Conservation (phyloP, 2,329 filamentous ascomycete genomes). For the Pestalotiopsis fici region DNA sequence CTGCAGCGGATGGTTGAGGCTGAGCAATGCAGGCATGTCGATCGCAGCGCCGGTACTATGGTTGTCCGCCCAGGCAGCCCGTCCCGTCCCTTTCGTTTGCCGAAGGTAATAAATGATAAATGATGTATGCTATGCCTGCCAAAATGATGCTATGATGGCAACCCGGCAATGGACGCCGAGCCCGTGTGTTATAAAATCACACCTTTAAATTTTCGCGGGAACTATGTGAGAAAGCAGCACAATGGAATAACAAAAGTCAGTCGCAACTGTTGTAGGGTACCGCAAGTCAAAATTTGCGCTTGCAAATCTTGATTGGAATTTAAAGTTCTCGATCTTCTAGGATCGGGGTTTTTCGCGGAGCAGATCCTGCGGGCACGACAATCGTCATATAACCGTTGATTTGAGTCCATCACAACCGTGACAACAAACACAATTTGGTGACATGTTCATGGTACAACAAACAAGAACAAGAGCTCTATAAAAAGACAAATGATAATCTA, state of each 20-base stretch:
- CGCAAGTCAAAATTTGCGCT: neutral
- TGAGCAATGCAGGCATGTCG: slow-evolving; percentile 4
- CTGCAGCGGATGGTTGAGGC: slow-evolving; percentile 3
- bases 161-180: neutral
- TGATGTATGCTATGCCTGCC: neutral
- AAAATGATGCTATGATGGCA: neutral
- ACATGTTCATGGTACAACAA: neutral
- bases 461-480: neutral
- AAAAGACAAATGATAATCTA: neutral
- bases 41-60: slow-evolving; percentile 2
- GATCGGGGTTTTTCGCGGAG: neutral
- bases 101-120: neutral
- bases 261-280: neutral
- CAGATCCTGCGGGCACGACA: neutral
- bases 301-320: neutral
- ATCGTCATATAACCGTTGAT: neutral
- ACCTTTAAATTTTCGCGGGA: neutral
- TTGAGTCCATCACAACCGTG: neutral
- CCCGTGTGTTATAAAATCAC: no score
- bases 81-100: neutral
- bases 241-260: neutral
- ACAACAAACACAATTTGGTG: neutral
- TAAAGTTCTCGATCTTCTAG: neutral
- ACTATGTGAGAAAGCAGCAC: neutral
- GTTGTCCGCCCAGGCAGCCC: neutral